Percentiles rank a stretch among this genome's conserved stretches.
These are phyloP conservation scores for Botrytis elliptica DNA, from an alignment of 2,329 filamentous ascomycete genomes.

Conservation along the genomic window DNA sequence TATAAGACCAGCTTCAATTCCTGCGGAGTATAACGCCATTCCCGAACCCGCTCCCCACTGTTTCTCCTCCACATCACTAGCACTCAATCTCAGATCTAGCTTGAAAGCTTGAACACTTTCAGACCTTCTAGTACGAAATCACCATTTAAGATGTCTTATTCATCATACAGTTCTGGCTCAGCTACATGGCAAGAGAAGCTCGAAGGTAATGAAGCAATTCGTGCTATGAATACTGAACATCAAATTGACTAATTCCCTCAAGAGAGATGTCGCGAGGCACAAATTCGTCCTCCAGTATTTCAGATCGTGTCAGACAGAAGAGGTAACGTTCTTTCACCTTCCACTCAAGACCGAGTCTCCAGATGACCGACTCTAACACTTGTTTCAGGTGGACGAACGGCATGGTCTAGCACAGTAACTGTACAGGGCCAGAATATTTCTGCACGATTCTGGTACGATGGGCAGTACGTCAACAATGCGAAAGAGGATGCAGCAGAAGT, in stretches of 20 bases:
- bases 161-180: constrained; percentile 31
- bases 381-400: constrained; percentile 74
- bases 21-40: constrained; percentile 39
- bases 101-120: constrained; percentile 20
- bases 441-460: constrained; percentile 92
- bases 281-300: constrained; percentile 58
- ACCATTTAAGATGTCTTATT: constrained; percentile 36
- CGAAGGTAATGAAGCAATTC: constrained; percentile 38
- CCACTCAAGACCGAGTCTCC: not conserved
- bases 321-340: constrained; percentile 50
- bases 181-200: constrained; percentile 43
- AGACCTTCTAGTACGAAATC: constrained; percentile 20
- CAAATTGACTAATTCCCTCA: constrained; percentile 31
- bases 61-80: constrained; percentile 32
- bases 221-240: constrained; percentile 21
- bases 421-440: constrained; percentile 62
- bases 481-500: constrained; percentile 89
- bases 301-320: constrained; percentile 73
- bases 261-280: constrained; percentile 59
- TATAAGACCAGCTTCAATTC: constrained; percentile 38
- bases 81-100: constrained; percentile 27
- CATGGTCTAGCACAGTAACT: constrained; percentile 82
- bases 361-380: constrained; percentile 26
- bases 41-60: constrained; percentile 33
- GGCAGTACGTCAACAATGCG: constrained; percentile 81